Percentiles rank a stretch among this genome's conserved stretches.
phyloP scores from a whole-genome alignment of 2,329 filamentous ascomycete genomes.

The Hymenotorrendiella dingleyae region DNA sequence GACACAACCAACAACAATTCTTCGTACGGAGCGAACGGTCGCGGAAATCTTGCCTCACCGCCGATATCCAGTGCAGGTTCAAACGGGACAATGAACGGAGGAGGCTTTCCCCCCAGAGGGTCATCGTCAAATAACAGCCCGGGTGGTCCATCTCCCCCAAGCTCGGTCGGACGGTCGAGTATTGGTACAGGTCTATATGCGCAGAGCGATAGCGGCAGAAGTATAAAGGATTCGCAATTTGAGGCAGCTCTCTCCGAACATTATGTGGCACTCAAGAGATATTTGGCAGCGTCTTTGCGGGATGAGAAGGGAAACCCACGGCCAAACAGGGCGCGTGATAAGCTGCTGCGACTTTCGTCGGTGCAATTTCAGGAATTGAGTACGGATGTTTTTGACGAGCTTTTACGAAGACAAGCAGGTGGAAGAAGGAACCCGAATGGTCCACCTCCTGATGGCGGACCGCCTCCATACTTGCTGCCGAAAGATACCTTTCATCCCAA shows the following conservation, averaged over 20 bases:
- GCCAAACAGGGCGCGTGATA: slow-evolving; percentile 88
- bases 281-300: slow-evolving; percentile 59
- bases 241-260: slow-evolving; percentile 68
- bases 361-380: slow-evolving; percentile 97
- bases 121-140: slow-evolving; percentile 39
- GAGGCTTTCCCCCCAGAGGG: slow-evolving; percentile 44
- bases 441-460: slow-evolving; percentile 38
- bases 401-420: slow-evolving; percentile 75
- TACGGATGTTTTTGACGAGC: slow-evolving; percentile 94
- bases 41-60: slow-evolving; percentile 59
- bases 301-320: slow-evolving; percentile 70
- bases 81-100: slow-evolving; percentile 55
- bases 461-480: slow-evolving; percentile 74
- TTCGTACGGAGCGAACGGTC: slow-evolving; percentile 45
- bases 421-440: slow-evolving; percentile 49
- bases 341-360: slow-evolving; percentile 79
- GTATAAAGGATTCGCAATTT: slow-evolving; percentile 58
- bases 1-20: slow-evolving; percentile 29
- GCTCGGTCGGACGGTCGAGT: slow-evolving; percentile 80
- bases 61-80: slow-evolving; percentile 63
- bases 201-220: slow-evolving; percentile 58
- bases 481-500: slow-evolving; percentile 91
- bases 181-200: slow-evolving; percentile 68
- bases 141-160: slow-evolving; percentile 74
- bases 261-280: slow-evolving; percentile 67